These are phyloP conservation scores for Pascua guehoae DNA, from an alignment of 1,284 basidiomycete species.

Conservation along the genomic window DNA sequence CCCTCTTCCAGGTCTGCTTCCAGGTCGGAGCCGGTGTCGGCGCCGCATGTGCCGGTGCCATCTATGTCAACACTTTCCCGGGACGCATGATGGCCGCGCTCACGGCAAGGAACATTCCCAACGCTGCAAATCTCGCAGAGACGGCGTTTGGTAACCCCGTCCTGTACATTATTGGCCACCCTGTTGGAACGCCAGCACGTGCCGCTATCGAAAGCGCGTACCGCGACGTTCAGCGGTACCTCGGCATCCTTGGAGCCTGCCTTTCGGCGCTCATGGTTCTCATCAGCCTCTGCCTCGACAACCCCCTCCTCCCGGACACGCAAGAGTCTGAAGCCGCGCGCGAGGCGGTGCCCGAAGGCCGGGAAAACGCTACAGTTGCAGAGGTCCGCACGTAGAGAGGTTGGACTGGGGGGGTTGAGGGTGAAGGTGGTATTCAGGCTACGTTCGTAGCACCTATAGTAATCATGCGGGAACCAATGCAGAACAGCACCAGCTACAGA, in stretches of 20 bases:
- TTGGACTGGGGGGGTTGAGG: too few relatives aligned
- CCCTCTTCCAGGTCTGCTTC: constrained; percentile 5
- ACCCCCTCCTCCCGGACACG: constrained; percentile 3
- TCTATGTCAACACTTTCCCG: constrained; percentile 39
- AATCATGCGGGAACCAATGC: too few relatives aligned
- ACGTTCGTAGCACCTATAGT: too few relatives aligned
- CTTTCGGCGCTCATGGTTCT: constrained; percentile 25
- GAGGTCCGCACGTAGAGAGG: too few relatives aligned
- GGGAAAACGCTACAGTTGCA: too few relatives aligned
- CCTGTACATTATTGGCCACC: constrained; percentile 32
- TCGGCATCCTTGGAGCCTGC: constrained; percentile 40
- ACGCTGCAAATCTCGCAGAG: constrained; percentile 21
- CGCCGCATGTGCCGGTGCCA: constrained; percentile 47
- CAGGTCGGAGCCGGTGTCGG: constrained; percentile 39
- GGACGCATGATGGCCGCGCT: constrained; percentile 11
- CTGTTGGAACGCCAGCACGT: constrained; percentile 40
- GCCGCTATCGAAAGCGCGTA: constrained; percentile 37
- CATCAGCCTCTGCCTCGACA: constrained; percentile 23
- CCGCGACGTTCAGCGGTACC: constrained; percentile 32
- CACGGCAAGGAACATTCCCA: constrained; percentile 5
- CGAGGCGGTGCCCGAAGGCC: too few relatives aligned
- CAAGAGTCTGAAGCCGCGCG: too few relatives aligned
- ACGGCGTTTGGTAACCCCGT: constrained; percentile 41
- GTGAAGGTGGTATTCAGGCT: too few relatives aligned
- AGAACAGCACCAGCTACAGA: too few relatives aligned